Evolutionary conservation across 1,139 yeast species (phyloP).

Genomic region (Zhuliangozyma parablackwelliae): DNA sequence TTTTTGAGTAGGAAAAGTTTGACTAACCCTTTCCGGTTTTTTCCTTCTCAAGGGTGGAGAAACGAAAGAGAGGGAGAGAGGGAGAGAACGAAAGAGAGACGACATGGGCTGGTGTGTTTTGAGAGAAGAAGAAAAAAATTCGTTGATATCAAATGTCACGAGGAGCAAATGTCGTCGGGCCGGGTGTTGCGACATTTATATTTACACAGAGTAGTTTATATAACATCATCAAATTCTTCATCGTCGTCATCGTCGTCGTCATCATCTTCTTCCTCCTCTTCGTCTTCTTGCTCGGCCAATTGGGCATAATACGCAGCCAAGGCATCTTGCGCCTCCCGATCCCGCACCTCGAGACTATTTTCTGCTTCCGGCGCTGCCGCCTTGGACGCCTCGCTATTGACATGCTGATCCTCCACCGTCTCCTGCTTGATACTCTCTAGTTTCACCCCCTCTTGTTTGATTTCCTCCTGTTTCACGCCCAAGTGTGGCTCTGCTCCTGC

Average conservation of each 20-base stretch:
- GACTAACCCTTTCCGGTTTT: no score
- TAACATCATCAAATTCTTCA: slow-evolving; percentile 23
- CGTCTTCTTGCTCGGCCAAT: slow-evolving; percentile 59
- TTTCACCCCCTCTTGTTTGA: not conserved
- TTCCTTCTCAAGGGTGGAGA: no score
- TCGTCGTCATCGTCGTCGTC: slow-evolving; percentile 47
- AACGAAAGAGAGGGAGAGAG: no score
- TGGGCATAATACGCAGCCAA: slow-evolving; percentile 76
- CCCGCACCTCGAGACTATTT: slow-evolving; percentile 36
- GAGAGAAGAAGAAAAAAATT: no score
- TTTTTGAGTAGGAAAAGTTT: no score
- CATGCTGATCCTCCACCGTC: not conserved
- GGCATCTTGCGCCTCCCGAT: slow-evolving; percentile 69
- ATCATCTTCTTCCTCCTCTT: slow-evolving; percentile 60
- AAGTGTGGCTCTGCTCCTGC: not conserved
- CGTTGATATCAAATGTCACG: no score
- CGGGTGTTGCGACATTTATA: not conserved
- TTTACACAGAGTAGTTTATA: no score
- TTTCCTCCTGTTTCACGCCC: slow-evolving; percentile 1
- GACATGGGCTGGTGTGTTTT: no score
- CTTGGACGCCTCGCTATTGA: slow-evolving; percentile 1
- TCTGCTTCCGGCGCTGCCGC: slow-evolving; percentile 11
- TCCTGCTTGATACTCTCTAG: not conserved
- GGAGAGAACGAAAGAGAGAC: no score
- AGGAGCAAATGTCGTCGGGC: no score